Percentiles rank a stretch among this genome's conserved stretches.
These are phyloP conservation scores for Solanum chilense DNA, from an alignment of 257 asterid genomes.

Conservation along the genomic window DNA sequence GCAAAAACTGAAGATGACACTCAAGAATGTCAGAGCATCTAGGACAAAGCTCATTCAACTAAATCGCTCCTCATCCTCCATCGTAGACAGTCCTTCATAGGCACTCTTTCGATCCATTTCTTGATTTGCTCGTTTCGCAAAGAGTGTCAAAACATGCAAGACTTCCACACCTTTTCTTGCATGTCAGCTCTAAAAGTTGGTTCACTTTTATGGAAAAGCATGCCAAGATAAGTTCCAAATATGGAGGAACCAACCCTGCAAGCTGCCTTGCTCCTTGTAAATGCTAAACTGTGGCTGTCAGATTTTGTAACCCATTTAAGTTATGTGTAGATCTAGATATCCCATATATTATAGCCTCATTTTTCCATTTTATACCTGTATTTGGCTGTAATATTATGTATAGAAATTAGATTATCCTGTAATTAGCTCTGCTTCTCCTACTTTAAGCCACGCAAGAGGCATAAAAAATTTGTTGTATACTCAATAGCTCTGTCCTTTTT, in stretches of 20 bases:
- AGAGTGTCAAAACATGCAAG: background rate
- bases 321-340: slow-evolving; percentile 9
- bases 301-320: slow-evolving; percentile 14
- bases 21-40: slow-evolving; percentile 55
- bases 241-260: background rate
- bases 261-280: background rate
- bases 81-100: slow-evolving; percentile 27
- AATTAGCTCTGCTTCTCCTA: background rate
- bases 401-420: background rate
- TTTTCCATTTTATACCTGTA: background rate
- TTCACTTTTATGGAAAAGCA: background rate
- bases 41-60: slow-evolving; percentile 22
- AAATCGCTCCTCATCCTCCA: slow-evolving; percentile 33
- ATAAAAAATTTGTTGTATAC: background rate
- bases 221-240: background rate
- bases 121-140: background rate
- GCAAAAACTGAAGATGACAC: slow-evolving; percentile 78
- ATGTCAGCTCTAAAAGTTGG: background rate
- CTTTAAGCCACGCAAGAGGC: background rate
- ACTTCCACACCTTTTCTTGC: background rate
- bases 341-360: background rate
- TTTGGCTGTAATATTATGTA: slow-evolving; percentile 1
- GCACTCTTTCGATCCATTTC: background rate
- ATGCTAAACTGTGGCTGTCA: background rate
- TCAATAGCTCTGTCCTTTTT: background rate